Evolutionary conservation across 805 yeast genomes (phyloP), one percentile per base, ranked within the genome.

Genomic region (Brettanomyces nanus): DNA sequence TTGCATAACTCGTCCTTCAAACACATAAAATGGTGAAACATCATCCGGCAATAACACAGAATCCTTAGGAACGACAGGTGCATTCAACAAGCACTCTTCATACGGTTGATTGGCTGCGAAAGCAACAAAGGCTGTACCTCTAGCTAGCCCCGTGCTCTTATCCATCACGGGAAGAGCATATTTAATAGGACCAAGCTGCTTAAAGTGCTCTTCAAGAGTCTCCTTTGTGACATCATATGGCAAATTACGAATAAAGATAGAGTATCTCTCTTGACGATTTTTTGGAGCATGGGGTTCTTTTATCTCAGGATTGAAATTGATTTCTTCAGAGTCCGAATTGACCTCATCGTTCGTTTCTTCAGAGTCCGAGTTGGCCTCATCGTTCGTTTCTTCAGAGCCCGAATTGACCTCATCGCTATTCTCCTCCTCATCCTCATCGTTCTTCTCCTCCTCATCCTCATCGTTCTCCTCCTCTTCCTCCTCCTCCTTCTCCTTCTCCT

Each of bases 121-220:
- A 0, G 95, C 95, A 31, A 92, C 95, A 56, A 92, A 92, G 0
- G 96, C 98, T 1, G 96, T 82, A 45, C 98, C 98, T 56, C 72
- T 84, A 10, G 97, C 90, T 43, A 85, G 65, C 5, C 94, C 95
- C 3, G 95, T 79, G 39, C 69, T 81, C 53, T 69, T 83, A 53
- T 92, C 98, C 45, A 81, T 68, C 11, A 92, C 98, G 0, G 97
- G 96, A 32, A 92, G 69, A 1, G 98, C 98, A 56, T 87, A 92
- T 49, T 82, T 80, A 18, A 92, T 86, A 5, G 83, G 73, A 10
- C 98, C 98, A 56, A 92, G 87, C 48, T 76, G 72, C 41, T 63
- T 60, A 52, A 92, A 92, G 57, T 90, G 97, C 37, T 77, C 85
- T 34, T 66, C 69, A 28, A 92, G 67, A 2, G 80, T 60, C 39